Conservation (phyloP, 345 rosid genomes). For the sweet orange (Citrus sinensis) region DNA sequence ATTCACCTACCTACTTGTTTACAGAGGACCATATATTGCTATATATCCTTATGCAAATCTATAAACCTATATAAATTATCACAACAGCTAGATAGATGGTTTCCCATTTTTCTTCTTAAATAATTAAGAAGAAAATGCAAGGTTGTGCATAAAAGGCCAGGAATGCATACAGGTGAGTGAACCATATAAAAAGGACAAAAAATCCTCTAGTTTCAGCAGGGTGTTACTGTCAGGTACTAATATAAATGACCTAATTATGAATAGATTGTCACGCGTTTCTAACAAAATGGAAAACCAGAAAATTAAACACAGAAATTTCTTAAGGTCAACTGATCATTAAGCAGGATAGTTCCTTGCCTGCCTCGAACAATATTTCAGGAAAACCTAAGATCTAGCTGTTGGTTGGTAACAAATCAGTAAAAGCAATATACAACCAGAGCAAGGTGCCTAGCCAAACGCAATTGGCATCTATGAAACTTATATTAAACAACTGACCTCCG, state of each 20-base stretch:
- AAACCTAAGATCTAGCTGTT: neutral
- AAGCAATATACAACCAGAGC: neutral
- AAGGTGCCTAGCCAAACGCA: neutral
- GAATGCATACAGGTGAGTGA: neutral
- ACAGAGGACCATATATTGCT: neutral
- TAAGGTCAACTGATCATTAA: neutral
- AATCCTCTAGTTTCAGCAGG: neutral
- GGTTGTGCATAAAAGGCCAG: neutral
- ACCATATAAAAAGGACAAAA: neutral
- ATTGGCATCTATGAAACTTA: neutral
- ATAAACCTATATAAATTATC: neutral
- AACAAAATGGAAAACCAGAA: neutral
- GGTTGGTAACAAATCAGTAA: neutral
- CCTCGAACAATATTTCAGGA: neutral
- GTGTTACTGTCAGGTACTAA: neutral
- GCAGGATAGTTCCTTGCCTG: neutral
- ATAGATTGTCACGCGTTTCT: neutral
- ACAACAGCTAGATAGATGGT: neutral
- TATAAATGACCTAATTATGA: neutral
- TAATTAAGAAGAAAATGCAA: neutral
- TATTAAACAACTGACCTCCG: slow-evolving; percentile 52
- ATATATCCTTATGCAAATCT: neutral
- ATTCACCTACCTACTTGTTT: neutral
- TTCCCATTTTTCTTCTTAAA: neutral
- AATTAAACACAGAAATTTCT: neutral